phyloP scores from a whole-genome alignment of 192 early-diverging fungal species.

The Coemansia sp. region DNA sequence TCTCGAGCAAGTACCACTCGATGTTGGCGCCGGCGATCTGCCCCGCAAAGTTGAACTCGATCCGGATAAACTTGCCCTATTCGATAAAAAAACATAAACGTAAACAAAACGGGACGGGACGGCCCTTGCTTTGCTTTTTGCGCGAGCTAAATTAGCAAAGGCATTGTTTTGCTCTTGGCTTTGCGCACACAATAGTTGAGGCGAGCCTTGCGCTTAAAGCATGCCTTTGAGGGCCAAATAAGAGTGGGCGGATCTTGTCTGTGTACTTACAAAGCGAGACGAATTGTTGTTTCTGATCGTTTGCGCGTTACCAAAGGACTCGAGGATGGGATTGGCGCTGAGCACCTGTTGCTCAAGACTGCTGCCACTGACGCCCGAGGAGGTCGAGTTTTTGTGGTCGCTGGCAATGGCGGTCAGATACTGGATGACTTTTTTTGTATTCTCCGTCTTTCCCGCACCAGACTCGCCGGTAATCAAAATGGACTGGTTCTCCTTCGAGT shows the following conservation, averaged over 20 bases:
- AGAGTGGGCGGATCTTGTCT: no score
- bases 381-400: slow-evolving; percentile 47
- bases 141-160: neutral
- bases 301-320: slow-evolving; percentile 98
- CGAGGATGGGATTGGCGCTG: slow-evolving; percentile 95
- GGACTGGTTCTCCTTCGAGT: slow-evolving; percentile 91
- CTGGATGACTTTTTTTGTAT: slow-evolving; percentile 99
- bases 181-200: no score
- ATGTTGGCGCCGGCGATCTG: slow-evolving; percentile 95
- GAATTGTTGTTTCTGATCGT: slow-evolving; percentile 99
- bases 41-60: slow-evolving; percentile 86
- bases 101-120: no score
- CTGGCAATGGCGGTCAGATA: slow-evolving; percentile 89
- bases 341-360: slow-evolving; percentile 88
- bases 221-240: no score
- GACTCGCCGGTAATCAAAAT: slow-evolving; percentile 99
- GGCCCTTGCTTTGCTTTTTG: neutral
- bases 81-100: neutral
- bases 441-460: slow-evolving; percentile 99
- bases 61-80: slow-evolving; percentile 95
- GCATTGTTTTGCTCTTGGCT: no score
- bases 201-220: no score
- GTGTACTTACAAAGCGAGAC: slow-evolving; percentile 76
- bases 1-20: slow-evolving; percentile 96
- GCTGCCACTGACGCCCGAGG: slow-evolving; percentile 36